Conservation (phyloP, 495 filamentous ascomycete species). For the Articulospora tetracladia region DNA sequence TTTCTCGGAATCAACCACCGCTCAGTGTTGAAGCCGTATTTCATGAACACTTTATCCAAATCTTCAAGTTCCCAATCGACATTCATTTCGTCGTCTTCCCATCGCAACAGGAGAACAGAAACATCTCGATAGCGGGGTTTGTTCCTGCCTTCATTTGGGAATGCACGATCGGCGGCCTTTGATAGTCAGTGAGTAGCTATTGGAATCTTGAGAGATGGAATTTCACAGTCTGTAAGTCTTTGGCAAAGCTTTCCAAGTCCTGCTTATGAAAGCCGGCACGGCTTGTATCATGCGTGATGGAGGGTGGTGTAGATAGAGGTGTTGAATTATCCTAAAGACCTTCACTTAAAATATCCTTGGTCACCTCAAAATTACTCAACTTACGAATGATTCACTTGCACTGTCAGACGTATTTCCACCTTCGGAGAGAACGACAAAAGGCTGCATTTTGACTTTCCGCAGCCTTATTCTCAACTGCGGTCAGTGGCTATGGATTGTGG, state of each 20-base stretch:
- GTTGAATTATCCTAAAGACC: background rate
- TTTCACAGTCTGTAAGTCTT: background rate
- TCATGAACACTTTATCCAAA: conserved; percentile 5
- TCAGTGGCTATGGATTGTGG: too few species aligned
- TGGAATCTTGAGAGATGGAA: background rate
- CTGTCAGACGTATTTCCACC: background rate
- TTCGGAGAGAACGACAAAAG: background rate
- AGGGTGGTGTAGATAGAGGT: background rate
- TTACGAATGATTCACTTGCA: background rate
- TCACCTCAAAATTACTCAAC: too few species aligned
- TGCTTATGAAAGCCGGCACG: background rate
- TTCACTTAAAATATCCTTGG: too few species aligned
- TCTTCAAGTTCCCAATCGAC: conserved; percentile 6
- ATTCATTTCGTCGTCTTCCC: conserved; percentile 10
- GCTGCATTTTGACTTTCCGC: background rate
- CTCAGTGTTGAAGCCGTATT: conserved; percentile 8
- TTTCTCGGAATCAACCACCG: conserved; percentile 9
- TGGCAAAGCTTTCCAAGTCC: background rate
- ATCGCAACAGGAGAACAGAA: conserved; percentile 6
- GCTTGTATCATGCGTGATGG: background rate
- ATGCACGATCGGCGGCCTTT: background rate
- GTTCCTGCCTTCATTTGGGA: background rate
- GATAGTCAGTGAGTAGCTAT: background rate
- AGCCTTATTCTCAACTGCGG: too few species aligned
- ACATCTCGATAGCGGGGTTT: conserved; percentile 3